Percentiles rank a stretch among this genome's conserved stretches.
phyloP scores from a whole-genome alignment of 768 basidiomycete genomes.

The Kondoa malvinella region DNA sequence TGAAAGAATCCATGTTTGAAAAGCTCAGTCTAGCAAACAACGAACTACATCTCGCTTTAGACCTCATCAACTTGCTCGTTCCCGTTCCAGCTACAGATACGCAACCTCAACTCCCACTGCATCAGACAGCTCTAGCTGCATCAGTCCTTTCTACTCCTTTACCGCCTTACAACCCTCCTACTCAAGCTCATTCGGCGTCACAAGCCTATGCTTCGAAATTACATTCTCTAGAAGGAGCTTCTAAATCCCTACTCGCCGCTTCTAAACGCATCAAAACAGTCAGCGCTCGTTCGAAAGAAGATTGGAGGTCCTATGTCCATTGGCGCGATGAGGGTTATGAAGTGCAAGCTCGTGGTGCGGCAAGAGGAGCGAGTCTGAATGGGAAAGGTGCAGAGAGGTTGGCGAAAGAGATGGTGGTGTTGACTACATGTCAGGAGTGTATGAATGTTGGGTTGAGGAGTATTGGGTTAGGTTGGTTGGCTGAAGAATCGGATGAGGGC shows the following conservation, averaged over 20 bases:
- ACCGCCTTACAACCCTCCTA: background rate
- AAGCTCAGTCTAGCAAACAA: background rate
- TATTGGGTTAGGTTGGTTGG: background rate
- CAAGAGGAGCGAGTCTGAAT: background rate
- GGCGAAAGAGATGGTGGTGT: constrained; percentile 3
- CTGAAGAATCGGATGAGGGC: background rate
- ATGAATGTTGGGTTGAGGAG: background rate
- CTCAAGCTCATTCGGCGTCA: constrained; percentile 1
- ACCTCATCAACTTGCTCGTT: background rate
- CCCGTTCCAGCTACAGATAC: background rate
- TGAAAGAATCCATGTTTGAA: background rate
- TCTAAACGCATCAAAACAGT: background rate
- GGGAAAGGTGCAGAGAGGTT: background rate
- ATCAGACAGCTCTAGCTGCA: background rate
- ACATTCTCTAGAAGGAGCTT: background rate
- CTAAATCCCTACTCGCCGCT: background rate
- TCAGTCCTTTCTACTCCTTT: constrained; percentile 1
- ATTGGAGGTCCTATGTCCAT: background rate
- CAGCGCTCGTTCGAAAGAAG: background rate
- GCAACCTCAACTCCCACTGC: background rate
- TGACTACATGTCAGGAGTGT: background rate
- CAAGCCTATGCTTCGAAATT: background rate
- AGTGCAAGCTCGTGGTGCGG: background rate
- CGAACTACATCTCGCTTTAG: background rate
- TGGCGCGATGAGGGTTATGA: constrained; percentile 2